Evolutionary conservation across 208 protist species (phyloP).

Genomic region (Herpetomonas tarakana): DNA sequence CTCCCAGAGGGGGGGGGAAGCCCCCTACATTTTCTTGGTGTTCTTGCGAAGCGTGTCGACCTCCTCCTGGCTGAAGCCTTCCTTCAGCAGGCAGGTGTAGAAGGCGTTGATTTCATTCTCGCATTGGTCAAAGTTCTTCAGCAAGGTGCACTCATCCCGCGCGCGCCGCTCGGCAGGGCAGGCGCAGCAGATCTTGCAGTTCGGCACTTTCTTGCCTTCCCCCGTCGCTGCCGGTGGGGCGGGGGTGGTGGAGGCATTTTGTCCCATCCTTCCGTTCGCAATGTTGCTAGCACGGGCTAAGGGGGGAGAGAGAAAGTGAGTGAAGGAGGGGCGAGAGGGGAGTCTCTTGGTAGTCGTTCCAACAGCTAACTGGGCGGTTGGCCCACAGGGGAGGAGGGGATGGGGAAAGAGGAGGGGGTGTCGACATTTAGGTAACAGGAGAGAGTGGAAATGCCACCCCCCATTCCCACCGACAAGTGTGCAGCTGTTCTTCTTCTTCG

Average conservation of each 20-base stretch:
- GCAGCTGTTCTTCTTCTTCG: no score
- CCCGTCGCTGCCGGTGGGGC: background rate
- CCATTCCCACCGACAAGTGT: no score
- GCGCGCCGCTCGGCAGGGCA: conserved; percentile 65
- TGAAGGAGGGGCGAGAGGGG: no score
- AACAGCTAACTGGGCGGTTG: no score
- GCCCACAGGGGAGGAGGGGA: no score
- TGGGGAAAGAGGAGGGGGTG: no score
- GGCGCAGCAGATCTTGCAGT: conserved; percentile 86
- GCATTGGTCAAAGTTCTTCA: conserved; percentile 67
- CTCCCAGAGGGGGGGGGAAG: background rate
- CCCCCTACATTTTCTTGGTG: conserved; percentile 35
- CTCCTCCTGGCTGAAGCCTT: conserved; percentile 68
- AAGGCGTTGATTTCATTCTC: conserved; percentile 53
- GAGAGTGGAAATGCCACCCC: no score
- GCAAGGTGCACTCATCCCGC: conserved; percentile 77
- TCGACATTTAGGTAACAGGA: no score
- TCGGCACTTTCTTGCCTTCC: conserved; percentile 27
- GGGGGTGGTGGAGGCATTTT: conserved; percentile 7
- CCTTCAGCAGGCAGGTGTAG: conserved; percentile 69
- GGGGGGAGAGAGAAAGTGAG: no score
- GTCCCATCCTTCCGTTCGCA: conserved; percentile 1
- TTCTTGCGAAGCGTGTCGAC: conserved; percentile 48
- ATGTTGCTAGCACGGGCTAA: no score
- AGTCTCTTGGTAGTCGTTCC: no score